These are phyloP conservation scores for Aethionema arabicum DNA, from an alignment of 345 rosid genomes.

Conservation along the genomic window DNA sequence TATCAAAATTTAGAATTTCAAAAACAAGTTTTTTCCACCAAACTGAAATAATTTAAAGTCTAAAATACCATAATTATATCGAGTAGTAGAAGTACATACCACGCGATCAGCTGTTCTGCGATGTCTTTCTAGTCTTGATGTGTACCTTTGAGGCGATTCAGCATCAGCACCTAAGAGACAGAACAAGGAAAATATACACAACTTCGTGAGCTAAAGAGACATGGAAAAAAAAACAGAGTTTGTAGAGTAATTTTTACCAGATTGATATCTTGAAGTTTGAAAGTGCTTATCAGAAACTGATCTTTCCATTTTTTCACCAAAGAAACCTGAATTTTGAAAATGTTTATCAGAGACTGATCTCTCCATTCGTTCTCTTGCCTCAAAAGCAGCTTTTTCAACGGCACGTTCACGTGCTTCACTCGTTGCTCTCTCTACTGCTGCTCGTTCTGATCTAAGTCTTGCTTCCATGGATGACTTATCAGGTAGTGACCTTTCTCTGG, in stretches of 20 bases:
- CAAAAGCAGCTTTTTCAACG: constrained; percentile 67
- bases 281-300: constrained; percentile 56
- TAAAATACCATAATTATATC: too few species aligned
- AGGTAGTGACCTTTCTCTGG: constrained; percentile 63
- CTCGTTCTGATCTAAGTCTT: constrained; percentile 79
- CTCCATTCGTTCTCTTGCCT: constrained; percentile 65
- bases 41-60: too few species aligned
- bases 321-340: constrained; percentile 45
- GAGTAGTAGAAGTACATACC: constrained; percentile 39
- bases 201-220: neutral
- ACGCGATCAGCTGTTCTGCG: constrained; percentile 92
- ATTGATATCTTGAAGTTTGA: constrained; percentile 51
- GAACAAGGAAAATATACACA: neutral
- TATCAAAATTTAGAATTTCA: too few species aligned
- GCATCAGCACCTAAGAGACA: constrained; percentile 57
- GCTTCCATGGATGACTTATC: constrained; percentile 59
- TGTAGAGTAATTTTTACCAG: constrained; percentile 41
- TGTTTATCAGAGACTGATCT: constrained; percentile 66
- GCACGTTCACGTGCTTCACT: constrained; percentile 96
- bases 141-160: constrained; percentile 94
- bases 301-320: constrained; percentile 31
- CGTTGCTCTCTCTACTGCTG: constrained; percentile 90
- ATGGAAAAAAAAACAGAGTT: neutral
- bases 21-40: too few species aligned
- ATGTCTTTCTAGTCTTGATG: constrained; percentile 89